These are phyloP conservation scores for Pharnaceum exiguum DNA, from an alignment of 148 eudicot genomes.

Conservation along the genomic window DNA sequence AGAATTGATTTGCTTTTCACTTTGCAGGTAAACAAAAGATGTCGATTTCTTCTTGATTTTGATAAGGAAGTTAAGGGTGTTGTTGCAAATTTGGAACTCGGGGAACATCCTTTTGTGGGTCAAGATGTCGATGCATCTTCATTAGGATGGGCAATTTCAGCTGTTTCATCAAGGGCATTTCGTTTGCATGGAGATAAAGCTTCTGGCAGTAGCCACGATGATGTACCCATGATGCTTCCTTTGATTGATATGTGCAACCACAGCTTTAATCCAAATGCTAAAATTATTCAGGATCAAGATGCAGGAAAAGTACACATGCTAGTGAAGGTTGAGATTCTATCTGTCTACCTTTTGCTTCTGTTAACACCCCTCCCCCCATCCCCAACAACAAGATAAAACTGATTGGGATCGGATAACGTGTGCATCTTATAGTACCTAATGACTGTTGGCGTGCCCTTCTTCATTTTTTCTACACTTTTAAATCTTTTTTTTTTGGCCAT, in stretches of 20 bases:
- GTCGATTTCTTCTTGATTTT: slow-evolving; percentile 88
- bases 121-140: slow-evolving; percentile 77
- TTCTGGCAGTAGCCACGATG: slow-evolving; percentile 38
- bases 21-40: slow-evolving; percentile 82
- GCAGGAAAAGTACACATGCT: slow-evolving; percentile 41
- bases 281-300: slow-evolving; percentile 68
- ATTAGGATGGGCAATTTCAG: slow-evolving; percentile 96
- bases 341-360: too few species aligned
- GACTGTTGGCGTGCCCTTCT: too few species aligned
- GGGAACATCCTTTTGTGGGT: slow-evolving; percentile 80
- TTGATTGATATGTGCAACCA: slow-evolving; percentile 98
- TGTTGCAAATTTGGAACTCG: slow-evolving; percentile 38
- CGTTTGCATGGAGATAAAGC: slow-evolving; percentile 59
- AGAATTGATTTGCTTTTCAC: not conserved
- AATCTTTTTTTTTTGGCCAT: too few species aligned
- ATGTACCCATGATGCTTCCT: slow-evolving; percentile 92
- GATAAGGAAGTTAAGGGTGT: slow-evolving; percentile 54
- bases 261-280: slow-evolving; percentile 79
- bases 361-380: too few species aligned
- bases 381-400: too few species aligned
- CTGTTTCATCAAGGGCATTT: slow-evolving; percentile 95
- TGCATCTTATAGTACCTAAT: too few species aligned
- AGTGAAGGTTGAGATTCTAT: slow-evolving; percentile 77
- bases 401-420: too few species aligned
- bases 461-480: too few species aligned